Evolutionary conservation across 2,329 filamentous ascomycete genomes (phyloP), one percentile per base, ranked within the genome.

Genomic region (Neofusicoccum parvum): DNA sequence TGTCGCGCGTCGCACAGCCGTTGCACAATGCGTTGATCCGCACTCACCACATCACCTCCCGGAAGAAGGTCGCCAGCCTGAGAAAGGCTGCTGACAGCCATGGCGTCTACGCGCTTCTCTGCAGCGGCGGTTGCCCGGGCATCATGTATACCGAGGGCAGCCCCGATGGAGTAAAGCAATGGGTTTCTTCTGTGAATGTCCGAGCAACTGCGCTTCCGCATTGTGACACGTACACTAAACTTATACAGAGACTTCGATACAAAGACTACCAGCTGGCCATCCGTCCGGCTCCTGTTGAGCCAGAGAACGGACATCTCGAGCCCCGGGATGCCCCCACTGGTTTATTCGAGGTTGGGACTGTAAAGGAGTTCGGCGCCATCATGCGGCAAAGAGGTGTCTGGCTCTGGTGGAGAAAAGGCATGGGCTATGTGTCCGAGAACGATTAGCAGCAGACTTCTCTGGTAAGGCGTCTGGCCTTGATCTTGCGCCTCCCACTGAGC

Each of bases 41-140:
- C 62, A 94, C 91, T 0, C 91, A 94, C 70, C 91, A 94, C 75
- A 92, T 94, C 72, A 93, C 90, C 3, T 92, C 89, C 0, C 88
- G 90, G 69, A 92, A 92, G 74, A 94, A 94, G 73, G 83, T 89
- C 50, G 79, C 82, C 32, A 82, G 82, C 65, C 82, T 94, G 23
- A 86, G 82, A 59, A 89, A 90, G 75, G 87, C 88, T 2, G 87
- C 89, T 6, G 82, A 85, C 37, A 81, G 85, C 53, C 80, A 86
- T 69, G 79, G 87, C 65, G 85, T 88, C 59, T 89, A 86, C 69
- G 86, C 90, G 1, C 79, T 93, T 3, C 80, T 92, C 1, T 85
- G 90, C 32, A 88, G 85, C 68, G 90, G 90, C 11, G 87, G 88
- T 1, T 85, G 85, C 27, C 91, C 91, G 0, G 91, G 91, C 1